Conservation (phyloP, 2,329 filamentous ascomycete species). For the Aspergillus felis region DNA sequence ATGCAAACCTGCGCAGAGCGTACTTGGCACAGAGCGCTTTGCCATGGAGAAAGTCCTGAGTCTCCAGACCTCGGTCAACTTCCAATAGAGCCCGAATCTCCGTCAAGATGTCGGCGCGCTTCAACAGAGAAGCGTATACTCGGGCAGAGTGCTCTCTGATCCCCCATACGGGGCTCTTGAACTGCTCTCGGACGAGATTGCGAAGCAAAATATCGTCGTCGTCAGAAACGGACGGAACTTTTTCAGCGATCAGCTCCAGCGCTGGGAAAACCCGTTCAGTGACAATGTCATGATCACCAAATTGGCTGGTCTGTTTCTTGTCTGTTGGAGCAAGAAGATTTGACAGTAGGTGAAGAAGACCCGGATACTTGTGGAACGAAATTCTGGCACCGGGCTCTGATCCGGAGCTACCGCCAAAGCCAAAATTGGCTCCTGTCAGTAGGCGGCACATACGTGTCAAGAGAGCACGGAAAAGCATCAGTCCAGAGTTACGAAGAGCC, state of each 20-base stretch:
- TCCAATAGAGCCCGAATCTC: constrained; percentile 25
- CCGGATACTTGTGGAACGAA: constrained; percentile 39
- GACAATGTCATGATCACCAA: constrained; percentile 29
- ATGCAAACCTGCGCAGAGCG: constrained; percentile 33
- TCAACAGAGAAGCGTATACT: constrained; percentile 39
- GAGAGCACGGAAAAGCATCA: constrained; percentile 82
- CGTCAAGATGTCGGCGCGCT: constrained; percentile 27
- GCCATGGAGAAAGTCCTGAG: constrained; percentile 41
- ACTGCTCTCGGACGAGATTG: constrained; percentile 31
- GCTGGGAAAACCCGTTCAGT: constrained; percentile 45
- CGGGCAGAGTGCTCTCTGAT: constrained; percentile 46
- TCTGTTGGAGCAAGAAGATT: constrained; percentile 28
- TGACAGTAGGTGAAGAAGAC: constrained; percentile 34
- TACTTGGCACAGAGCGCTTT: constrained; percentile 37
- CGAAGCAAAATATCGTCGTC: constrained; percentile 31
- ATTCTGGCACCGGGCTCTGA: constrained; percentile 38
- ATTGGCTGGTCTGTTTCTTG: constrained; percentile 10
- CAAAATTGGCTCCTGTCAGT: constrained; percentile 42
- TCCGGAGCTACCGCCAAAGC: constrained; percentile 45
- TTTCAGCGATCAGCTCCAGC: constrained; percentile 44
- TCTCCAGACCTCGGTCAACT: constrained; percentile 9
- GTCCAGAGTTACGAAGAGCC: constrained; percentile 89
- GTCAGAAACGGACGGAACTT: constrained; percentile 34
- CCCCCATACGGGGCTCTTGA: constrained; percentile 44
- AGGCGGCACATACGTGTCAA: constrained; percentile 60